These are phyloP conservation scores for Lepiota venenata DNA, from an alignment of 768 basidiomycete species.

Conservation along the genomic window DNA sequence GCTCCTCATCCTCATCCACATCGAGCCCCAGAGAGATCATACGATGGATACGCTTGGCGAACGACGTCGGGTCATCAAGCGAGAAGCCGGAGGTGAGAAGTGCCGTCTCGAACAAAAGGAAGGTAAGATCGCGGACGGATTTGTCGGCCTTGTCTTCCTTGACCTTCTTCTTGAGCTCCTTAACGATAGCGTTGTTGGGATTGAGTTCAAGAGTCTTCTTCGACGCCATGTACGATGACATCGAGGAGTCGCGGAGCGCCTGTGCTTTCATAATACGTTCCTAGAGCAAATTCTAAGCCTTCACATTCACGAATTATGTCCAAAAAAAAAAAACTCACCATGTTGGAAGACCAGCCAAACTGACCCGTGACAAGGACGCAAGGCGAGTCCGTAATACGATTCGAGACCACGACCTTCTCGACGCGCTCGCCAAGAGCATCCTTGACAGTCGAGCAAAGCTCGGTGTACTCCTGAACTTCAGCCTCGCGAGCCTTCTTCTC, in stretches of 20 bases:
- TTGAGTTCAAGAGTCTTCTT: conserved; percentile 99
- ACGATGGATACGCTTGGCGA: conserved; percentile 94
- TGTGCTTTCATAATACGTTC: conserved; percentile 99
- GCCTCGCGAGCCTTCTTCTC: conserved; percentile 92
- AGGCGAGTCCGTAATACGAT: conserved; percentile 96
- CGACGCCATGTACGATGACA: conserved; percentile 99
- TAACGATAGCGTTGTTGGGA: conserved; percentile 88
- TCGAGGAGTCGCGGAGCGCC: conserved; percentile 91
- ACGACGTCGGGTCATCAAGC: conserved; percentile 91
- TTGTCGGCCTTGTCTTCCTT: conserved; percentile 98
- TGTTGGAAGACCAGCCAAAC: conserved; percentile 99
- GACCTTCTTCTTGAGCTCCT: conserved; percentile 94
- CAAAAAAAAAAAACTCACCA: conserved; percentile 48
- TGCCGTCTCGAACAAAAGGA: conserved; percentile 95
- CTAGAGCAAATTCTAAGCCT: conserved; percentile 27
- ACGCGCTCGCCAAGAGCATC: conserved; percentile 99
- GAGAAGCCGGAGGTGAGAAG: conserved; percentile 95
- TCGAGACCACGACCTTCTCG: conserved; percentile 97
- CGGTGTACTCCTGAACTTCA: conserved; percentile 77
- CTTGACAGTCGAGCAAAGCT: conserved; percentile 93
- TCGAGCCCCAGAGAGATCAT: conserved; percentile 95
- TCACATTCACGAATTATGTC: not conserved
- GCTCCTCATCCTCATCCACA: conserved; percentile 73
- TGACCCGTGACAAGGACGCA: conserved; percentile 98
- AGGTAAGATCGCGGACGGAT: conserved; percentile 95